Percentiles rank a stretch among this genome's conserved stretches.
Evolutionary conservation across 148 eudicot species (phyloP).

Genomic region (Camellia sinensis): DNA sequence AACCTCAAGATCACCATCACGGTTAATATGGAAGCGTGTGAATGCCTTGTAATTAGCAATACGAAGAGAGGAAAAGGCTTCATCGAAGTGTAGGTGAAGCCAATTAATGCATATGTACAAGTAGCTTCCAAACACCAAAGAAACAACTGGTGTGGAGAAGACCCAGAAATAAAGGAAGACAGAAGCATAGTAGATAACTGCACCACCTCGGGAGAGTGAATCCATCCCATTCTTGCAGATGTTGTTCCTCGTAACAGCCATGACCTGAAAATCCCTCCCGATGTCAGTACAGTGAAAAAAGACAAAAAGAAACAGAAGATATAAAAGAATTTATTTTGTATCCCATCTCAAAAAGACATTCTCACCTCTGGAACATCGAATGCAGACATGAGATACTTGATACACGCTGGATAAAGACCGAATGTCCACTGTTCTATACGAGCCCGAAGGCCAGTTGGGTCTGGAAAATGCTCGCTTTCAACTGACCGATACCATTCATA

Average conservation of each 20-base stretch:
- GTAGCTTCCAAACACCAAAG: conserved; percentile 94
- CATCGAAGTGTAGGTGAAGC: conserved; percentile 97
- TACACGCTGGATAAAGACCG: conserved; percentile 98
- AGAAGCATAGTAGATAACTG: conserved; percentile 84
- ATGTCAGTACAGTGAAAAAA: not conserved
- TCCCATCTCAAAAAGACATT: not conserved
- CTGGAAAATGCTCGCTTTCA: conserved; percentile 97
- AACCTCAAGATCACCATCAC: conserved; percentile 79
- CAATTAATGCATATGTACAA: conserved; percentile 91
- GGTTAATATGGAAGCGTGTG: conserved; percentile 80
- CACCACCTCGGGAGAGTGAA: conserved; percentile 73
- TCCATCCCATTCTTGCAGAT: conserved; percentile 89
- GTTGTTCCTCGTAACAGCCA: conserved; percentile 91
- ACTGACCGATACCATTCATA: conserved; percentile 93
- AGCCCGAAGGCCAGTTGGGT: conserved; percentile 90
- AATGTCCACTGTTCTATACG: conserved; percentile 97
- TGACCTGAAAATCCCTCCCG: conserved; percentile 51
- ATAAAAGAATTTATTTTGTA: not conserved
- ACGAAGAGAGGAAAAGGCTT: conserved; percentile 97
- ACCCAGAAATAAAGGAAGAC: conserved; percentile 99
- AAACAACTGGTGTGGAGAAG: conserved; percentile 96
- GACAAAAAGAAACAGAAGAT: not conserved
- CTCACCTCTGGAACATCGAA: conserved; percentile 97
- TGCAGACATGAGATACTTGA: conserved; percentile 97
- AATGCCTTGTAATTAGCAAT: conserved; percentile 97